Percentiles rank a stretch among this genome's conserved stretches.
These are phyloP conservation scores for Setomelanomma holmii DNA, from an alignment of 2,329 filamentous ascomycete genomes.

Conservation along the genomic window DNA sequence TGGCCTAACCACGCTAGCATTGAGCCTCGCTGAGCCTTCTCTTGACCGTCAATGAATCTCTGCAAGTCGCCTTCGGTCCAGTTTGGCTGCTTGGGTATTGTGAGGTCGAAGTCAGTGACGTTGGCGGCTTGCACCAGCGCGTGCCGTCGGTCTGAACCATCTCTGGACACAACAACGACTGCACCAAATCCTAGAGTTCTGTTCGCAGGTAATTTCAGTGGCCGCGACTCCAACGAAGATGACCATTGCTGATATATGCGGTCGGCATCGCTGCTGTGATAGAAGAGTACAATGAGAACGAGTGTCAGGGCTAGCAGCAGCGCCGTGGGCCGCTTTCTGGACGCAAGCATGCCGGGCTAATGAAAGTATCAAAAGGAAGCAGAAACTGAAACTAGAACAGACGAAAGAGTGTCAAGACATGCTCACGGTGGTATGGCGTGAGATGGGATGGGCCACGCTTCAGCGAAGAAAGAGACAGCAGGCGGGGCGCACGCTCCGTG, in stretches of 20 bases:
- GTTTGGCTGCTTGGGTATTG: constrained; percentile 50
- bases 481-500: neutral
- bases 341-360: constrained; percentile 38
- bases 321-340: constrained; percentile 40
- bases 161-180: constrained; percentile 51
- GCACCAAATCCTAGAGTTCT: constrained; percentile 51
- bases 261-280: constrained; percentile 35
- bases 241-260: constrained; percentile 40
- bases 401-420: constrained; percentile 31
- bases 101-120: constrained; percentile 52
- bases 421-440: constrained; percentile 10
- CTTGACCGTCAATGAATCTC: constrained; percentile 44
- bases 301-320: constrained; percentile 36
- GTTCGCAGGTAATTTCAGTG: constrained; percentile 40
- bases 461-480: constrained; percentile 6
- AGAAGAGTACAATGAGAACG: constrained; percentile 35
- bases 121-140: constrained; percentile 51
- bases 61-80: constrained; percentile 53
- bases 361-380: constrained; percentile 7
- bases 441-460: constrained; percentile 9
- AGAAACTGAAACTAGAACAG: constrained; percentile 4
- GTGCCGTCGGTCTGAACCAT: constrained; percentile 48
- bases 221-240: constrained; percentile 30
- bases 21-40: constrained; percentile 48
- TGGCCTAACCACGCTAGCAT: constrained; percentile 55